Percentiles rank a stretch among this genome's conserved stretches.
Evolutionary conservation across 768 basidiomycete species (phyloP).

Genomic region (Pisolithus tinctorius): DNA sequence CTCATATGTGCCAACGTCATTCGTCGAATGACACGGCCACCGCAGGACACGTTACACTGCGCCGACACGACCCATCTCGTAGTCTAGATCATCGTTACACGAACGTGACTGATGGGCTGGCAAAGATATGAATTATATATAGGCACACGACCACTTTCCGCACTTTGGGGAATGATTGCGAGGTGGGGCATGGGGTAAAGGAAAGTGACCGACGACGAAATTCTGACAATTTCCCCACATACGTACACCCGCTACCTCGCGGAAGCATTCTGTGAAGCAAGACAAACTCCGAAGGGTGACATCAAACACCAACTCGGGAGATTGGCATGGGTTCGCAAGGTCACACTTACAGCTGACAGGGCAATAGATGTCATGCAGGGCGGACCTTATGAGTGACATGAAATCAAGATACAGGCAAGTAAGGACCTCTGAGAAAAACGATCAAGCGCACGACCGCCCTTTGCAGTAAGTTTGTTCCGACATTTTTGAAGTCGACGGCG

Average conservation of each 20-base stretch:
- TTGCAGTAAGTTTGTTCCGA: too few relatives aligned
- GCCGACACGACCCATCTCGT: not conserved
- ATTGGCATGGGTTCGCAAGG: too few relatives aligned
- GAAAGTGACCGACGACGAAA: not conserved
- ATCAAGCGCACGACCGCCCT: too few relatives aligned
- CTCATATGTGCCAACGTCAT: not conserved
- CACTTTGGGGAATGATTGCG: conserved; percentile 1
- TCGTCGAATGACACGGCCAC: not conserved
- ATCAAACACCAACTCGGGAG: too few relatives aligned
- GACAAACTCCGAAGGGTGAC: not conserved
- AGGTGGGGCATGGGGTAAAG: conserved; percentile 17
- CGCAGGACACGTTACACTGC: not conserved
- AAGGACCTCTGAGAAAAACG: too few relatives aligned
- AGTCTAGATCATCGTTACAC: not conserved
- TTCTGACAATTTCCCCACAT: not conserved
- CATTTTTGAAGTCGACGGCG: too few relatives aligned
- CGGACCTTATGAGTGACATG: too few relatives aligned
- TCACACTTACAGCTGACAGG: too few relatives aligned
- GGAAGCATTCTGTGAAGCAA: not conserved
- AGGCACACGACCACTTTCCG: not conserved
- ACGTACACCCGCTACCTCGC: not conserved
- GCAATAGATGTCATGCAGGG: too few relatives aligned
- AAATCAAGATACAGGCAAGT: too few relatives aligned
- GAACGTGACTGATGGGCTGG: not conserved
- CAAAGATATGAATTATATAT: not conserved